These are phyloP conservation scores for Acanthamoeba healyi DNA, from an alignment of 208 protist genomes.

Conservation along the genomic window DNA sequence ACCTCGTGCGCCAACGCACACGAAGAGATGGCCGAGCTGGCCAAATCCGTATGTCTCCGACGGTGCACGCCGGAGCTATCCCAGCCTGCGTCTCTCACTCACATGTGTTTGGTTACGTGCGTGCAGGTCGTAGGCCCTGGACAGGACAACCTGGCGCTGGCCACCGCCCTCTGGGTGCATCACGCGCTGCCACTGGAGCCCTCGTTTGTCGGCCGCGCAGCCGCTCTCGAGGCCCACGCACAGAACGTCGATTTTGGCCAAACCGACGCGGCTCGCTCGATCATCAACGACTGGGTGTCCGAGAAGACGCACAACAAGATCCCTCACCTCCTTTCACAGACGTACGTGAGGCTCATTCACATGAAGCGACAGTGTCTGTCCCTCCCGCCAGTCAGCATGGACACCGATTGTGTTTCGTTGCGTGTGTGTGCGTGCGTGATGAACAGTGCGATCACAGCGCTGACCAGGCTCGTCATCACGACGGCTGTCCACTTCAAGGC, in stretches of 20 bases:
- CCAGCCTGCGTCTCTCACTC: neutral
- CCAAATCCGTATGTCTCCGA: neutral
- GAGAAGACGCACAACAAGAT: constrained; percentile 41
- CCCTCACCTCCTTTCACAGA: neutral
- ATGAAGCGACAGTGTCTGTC: neutral
- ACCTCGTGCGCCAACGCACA: neutral
- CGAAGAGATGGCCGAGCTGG: neutral
- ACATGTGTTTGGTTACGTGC: neutral
- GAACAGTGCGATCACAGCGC: neutral
- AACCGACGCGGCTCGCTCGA: neutral
- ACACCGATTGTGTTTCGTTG: too few relatives aligned
- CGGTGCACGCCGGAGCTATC: too few relatives aligned
- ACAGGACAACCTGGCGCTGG: neutral
- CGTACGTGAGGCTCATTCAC: neutral
- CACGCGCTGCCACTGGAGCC: neutral
- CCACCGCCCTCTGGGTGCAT: constrained; percentile 34
- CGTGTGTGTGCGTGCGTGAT: too few relatives aligned
- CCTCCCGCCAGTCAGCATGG: neutral
- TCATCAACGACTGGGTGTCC: constrained; percentile 10
- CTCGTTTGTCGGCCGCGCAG: neutral
- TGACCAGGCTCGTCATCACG: neutral
- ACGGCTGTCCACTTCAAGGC: constrained; percentile 54
- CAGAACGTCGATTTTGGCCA: constrained; percentile 26
- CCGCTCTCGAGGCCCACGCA: neutral
- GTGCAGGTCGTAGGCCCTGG: neutral